Base-by-base conservation (phyloP, 2,329 filamentous ascomycete genomes). In the Sphaerulina populicola region DNA sequence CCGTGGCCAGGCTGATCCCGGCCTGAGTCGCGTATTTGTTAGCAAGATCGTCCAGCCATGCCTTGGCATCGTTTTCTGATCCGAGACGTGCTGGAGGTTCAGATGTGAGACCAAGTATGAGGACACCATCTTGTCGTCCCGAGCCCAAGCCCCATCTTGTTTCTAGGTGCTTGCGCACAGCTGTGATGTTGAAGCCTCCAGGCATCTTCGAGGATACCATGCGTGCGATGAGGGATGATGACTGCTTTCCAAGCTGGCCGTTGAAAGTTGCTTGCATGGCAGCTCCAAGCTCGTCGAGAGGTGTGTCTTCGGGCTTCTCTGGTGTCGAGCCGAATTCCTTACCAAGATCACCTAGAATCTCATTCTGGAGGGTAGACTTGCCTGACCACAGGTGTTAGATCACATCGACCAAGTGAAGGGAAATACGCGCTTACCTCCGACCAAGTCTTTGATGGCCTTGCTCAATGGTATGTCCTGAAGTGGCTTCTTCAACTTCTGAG, bases 181-280 rank as follows among this genome's bases (percentile, higher is more conserved):
- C 79, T 65, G 91, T 97, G 69, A 97, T 97, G 70, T 97, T 98
- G 81, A 98, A 98, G 56, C 93, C 93, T 74, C 91, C 93, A 43
- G 93, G 93, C 93, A 98, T 98, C 75, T 98, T 98, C 29, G 93
- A 96, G 1, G 93, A 97, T 39, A 98, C 93, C 68, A 98, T 77
- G 61, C 93, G 85, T 44, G 93, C 93, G 69, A 98, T 85, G 51
- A 98, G 80, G 2, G 90, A 94, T 48, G 87, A 85, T 0, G 93
- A 94, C 63, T 96, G 90, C 74, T 98, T 98, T 70, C 93, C 93
- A 55, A 98, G 82, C 73, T 95, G 91, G 62, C 93, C 93, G 72
- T 96, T 93, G 74, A 98, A 98, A n/a, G 91, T 97, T 42, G 88
- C 84, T 73, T 98, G 93, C 86, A 98, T 95, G 7, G 93, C 78